These are phyloP conservation scores for Citrus hindsii DNA, from an alignment of 345 rosid genomes.

Conservation along the genomic window DNA sequence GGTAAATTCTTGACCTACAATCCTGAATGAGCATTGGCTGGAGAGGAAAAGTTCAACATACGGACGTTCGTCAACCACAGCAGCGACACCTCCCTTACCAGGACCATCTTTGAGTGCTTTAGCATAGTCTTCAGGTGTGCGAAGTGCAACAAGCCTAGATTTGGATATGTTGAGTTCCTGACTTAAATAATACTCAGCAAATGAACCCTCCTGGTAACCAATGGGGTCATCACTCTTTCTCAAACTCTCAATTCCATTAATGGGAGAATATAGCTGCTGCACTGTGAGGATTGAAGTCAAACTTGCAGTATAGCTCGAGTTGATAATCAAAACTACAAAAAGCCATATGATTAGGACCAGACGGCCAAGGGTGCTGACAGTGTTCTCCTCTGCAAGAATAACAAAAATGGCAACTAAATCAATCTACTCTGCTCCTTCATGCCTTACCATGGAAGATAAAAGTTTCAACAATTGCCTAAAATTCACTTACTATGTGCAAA, in stretches of 20 bases:
- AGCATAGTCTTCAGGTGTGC: slow-evolving; percentile 81
- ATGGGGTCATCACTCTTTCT: slow-evolving; percentile 56
- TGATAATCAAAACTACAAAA: slow-evolving; percentile 84
- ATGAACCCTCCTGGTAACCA: slow-evolving; percentile 88
- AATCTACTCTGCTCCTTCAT: slow-evolving; percentile 14
- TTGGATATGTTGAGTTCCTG: slow-evolving; percentile 69
- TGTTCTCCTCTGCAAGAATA: slow-evolving; percentile 72
- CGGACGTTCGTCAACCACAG: slow-evolving; percentile 81
- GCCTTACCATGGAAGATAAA: neutral
- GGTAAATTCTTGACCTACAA: slow-evolving; percentile 81
- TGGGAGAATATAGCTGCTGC: slow-evolving; percentile 75
- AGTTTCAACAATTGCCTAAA: neutral
- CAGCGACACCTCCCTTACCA: slow-evolving; percentile 80
- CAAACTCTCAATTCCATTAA: slow-evolving; percentile 80
- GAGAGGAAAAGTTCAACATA: slow-evolving; percentile 79
- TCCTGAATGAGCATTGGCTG: slow-evolving; percentile 66
- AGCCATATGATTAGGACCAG: slow-evolving; percentile 87
- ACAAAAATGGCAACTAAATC: slow-evolving; percentile 16
- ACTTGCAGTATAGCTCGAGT: slow-evolving; percentile 96
- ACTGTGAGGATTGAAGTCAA: slow-evolving; percentile 92
- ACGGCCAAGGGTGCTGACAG: slow-evolving; percentile 80
- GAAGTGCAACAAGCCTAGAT: slow-evolving; percentile 71
- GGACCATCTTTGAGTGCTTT: slow-evolving; percentile 70
- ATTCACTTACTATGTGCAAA: slow-evolving; percentile 80
- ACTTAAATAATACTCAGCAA: slow-evolving; percentile 69